Evolutionary conservation across 345 rosid species (phyloP).

Genomic region (Lumnitzera littorea): DNA sequence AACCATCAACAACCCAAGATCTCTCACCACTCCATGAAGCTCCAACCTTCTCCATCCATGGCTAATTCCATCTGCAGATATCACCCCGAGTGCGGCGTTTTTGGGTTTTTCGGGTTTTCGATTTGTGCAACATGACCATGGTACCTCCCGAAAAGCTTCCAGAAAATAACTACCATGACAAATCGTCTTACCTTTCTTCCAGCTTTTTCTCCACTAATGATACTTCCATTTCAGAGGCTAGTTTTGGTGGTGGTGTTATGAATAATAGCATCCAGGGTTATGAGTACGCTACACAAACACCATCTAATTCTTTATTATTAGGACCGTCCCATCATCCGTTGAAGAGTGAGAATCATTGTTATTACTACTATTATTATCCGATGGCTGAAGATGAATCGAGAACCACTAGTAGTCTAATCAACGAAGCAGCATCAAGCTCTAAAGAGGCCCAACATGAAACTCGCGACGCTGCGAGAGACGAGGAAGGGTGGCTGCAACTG

Average conservation of each 20-base stretch:
- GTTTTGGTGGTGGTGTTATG: conserved; percentile 20
- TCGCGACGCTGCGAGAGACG: conserved; percentile 27
- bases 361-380: conserved; percentile 1
- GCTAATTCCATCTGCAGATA: not conserved
- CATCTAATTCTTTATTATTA: not conserved
- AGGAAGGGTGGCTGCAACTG: conserved; percentile 76
- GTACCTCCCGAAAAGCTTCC: conserved; percentile 46
- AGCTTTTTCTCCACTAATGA: conserved; percentile 7
- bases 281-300: not conserved
- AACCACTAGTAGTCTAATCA: conserved; percentile 41
- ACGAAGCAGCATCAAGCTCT: conserved; percentile 46
- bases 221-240: not conserved
- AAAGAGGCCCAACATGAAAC: conserved; percentile 30
- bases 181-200: conserved; percentile 1
- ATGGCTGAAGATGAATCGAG: conserved; percentile 92
- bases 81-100: not conserved
- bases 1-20: not conserved
- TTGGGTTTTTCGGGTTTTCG: conserved; percentile 25
- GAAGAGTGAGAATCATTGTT: too few relatives aligned
- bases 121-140: conserved; percentile 57
- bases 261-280: too few relatives aligned
- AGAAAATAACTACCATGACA: conserved; percentile 11
- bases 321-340: conserved; percentile 50
- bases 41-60: not conserved
- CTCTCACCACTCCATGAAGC: too few relatives aligned